Evolutionary conservation across 129 eudicot species (phyloP).

Genomic region (Chrysanthemum makinoi): DNA sequence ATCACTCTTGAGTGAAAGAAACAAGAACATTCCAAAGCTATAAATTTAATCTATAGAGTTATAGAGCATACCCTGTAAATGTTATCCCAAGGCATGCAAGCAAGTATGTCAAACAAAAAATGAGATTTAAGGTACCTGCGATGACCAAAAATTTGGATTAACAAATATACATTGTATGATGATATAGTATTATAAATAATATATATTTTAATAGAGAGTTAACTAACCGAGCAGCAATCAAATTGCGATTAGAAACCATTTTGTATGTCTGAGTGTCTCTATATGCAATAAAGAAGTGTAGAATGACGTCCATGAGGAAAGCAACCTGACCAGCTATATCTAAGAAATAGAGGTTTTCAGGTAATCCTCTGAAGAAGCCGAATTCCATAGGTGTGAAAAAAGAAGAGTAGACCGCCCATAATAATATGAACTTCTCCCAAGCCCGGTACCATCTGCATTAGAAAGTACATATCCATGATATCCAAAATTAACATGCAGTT

Average conservation of each 20-base stretch:
- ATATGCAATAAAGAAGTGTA: slow-evolving; percentile 87
- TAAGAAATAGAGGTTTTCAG: slow-evolving; percentile 60
- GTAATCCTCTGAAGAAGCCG: slow-evolving; percentile 93
- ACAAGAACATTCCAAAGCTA: background rate
- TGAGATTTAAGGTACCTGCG: slow-evolving; percentile 82
- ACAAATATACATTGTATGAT: background rate
- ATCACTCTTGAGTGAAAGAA: too few species aligned
- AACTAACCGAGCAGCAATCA: slow-evolving; percentile 75
- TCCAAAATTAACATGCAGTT: background rate
- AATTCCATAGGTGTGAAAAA: slow-evolving; percentile 97
- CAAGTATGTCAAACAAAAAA: slow-evolving; percentile 68
- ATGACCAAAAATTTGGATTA: background rate
- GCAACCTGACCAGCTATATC: slow-evolving; percentile 81
- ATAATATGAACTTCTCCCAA: slow-evolving; percentile 81
- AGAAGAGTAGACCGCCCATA: slow-evolving; percentile 95
- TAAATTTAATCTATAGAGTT: background rate
- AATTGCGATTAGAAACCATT: slow-evolving; percentile 60
- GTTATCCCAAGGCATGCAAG: slow-evolving; percentile 92
- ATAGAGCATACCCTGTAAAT: slow-evolving; percentile 66
- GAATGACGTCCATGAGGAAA: slow-evolving; percentile 70
- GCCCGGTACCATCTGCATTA: slow-evolving; percentile 80
- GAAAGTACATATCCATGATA: slow-evolving; percentile 6
- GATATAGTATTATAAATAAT: background rate
- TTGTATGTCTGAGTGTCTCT: slow-evolving; percentile 82
- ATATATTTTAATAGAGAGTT: background rate